Conservation (phyloP, 331 rosid genomes). For the Acacia pycnantha region DNA sequence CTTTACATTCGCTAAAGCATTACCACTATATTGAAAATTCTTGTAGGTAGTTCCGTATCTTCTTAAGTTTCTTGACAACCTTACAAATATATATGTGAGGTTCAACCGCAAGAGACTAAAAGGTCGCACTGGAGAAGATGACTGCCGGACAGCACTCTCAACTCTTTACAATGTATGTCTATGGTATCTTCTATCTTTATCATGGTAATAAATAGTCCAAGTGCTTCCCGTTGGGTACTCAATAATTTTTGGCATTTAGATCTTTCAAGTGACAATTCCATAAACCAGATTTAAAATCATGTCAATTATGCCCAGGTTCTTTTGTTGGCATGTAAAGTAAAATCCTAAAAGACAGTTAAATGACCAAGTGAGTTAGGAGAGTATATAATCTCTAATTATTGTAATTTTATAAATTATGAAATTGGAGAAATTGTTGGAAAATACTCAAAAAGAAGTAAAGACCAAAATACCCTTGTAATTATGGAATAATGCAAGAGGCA, state of each 20-base stretch:
- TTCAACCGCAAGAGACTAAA: constrained; percentile 97
- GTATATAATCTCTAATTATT: no score
- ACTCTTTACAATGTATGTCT: constrained; percentile 81
- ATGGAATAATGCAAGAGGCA: no score
- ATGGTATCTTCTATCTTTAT: constrained; percentile 4
- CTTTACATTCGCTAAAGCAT: constrained; percentile 21
- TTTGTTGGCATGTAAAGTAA: constrained; percentile 83
- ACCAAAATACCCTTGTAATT: no score
- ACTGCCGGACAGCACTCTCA: constrained; percentile 86
- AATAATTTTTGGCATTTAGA: constrained; percentile 7
- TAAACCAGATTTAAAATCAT: constrained; percentile 15
- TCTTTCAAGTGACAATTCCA: constrained; percentile 13
- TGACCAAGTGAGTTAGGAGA: no score
- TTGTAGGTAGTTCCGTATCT: constrained; percentile 95
- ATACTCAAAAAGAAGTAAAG: no score
- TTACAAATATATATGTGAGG: constrained; percentile 90
- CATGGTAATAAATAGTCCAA: background rate
- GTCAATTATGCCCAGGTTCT: constrained; percentile 65
- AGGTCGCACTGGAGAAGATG: constrained; percentile 96
- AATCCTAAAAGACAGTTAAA: no score
- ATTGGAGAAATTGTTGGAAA: no score
- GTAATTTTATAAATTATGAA: no score
- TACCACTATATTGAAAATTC: background rate
- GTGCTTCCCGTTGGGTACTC: background rate
- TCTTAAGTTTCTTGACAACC: constrained; percentile 87